phyloP scores from a whole-genome alignment of 768 basidiomycete species.

The Pulveroboletus sp. region DNA sequence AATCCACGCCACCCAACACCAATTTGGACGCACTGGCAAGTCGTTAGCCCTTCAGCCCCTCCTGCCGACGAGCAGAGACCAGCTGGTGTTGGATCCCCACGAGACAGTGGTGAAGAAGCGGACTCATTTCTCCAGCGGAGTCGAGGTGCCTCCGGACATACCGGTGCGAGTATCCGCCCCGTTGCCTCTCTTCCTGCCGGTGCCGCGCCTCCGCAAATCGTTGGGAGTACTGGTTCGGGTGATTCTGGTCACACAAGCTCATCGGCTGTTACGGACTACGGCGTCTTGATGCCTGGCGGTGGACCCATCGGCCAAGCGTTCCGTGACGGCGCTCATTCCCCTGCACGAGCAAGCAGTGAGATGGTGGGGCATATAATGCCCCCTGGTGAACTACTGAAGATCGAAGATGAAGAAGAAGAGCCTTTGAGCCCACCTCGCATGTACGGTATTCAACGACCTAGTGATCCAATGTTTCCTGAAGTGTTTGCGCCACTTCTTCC shows the following conservation, averaged over 20 bases:
- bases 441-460: constrained; percentile 19
- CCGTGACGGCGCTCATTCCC: constrained; percentile 18
- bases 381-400: constrained; percentile 32
- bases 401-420: constrained; percentile 34
- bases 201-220: constrained; percentile 30
- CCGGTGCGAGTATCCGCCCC: constrained; percentile 12
- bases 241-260: constrained; percentile 38
- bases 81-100: constrained; percentile 63
- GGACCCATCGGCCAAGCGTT: constrained; percentile 33
- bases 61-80: constrained; percentile 31
- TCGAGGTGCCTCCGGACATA: constrained; percentile 15
- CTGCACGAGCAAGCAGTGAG: constrained; percentile 30
- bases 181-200: constrained; percentile 29
- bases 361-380: constrained; percentile 33
- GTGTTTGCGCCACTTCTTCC: constrained; percentile 35
- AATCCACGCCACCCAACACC: constrained; percentile 23
- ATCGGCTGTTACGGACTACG: constrained; percentile 36
- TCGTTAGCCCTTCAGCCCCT: constrained; percentile 30
- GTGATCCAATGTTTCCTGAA: constrained; percentile 24
- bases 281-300: constrained; percentile 28
- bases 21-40: constrained; percentile 42
- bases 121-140: constrained; percentile 57
- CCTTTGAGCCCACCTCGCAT: constrained; percentile 25
- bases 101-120: constrained; percentile 63
- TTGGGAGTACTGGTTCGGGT: constrained; percentile 39